Conservation (phyloP, 495 filamentous ascomycete genomes). For the Tuber calosporum region DNA sequence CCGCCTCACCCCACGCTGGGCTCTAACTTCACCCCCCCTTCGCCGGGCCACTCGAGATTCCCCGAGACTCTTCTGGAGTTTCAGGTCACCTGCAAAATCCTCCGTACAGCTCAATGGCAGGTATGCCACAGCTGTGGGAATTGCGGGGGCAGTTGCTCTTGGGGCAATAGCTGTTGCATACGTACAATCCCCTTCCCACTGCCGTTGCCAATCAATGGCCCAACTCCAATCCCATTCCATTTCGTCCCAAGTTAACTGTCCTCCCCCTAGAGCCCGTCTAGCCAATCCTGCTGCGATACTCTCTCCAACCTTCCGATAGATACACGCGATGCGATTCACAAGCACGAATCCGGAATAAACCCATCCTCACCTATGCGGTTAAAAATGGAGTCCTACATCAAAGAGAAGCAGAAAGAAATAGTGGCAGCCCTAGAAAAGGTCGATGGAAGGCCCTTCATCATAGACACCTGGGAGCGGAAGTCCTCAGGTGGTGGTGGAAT, state of each 20-base stretch:
- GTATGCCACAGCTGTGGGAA: not conserved
- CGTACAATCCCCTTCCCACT: not conserved
- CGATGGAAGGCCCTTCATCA: conserved; percentile 70
- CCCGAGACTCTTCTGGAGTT: conserved; percentile 11
- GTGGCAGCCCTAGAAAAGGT: conserved; percentile 69
- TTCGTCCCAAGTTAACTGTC: not conserved
- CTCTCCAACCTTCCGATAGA: conserved; percentile 57
- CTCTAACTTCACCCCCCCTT: conserved; percentile 5
- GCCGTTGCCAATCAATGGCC: not conserved
- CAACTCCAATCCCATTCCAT: not conserved
- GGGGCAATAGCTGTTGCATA: not conserved
- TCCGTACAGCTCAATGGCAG: not conserved
- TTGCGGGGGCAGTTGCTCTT: not conserved
- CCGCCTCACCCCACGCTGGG: conserved; percentile 12
- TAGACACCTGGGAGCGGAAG: conserved; percentile 81
- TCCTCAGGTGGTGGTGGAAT: conserved; percentile 75
- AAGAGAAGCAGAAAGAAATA: conserved; percentile 80
- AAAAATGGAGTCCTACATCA: conserved; percentile 93
- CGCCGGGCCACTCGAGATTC: conserved; percentile 5
- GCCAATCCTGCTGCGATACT: conserved; percentile 30
- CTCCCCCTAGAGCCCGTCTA: conserved; percentile 10
- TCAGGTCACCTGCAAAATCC: conserved; percentile 10
- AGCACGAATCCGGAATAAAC: conserved; percentile 59
- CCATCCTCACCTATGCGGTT: conserved; percentile 87
- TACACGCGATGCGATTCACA: conserved; percentile 60